Conservation (phyloP, 2,329 filamentous ascomycete species). For the Penicillium glabrum region DNA sequence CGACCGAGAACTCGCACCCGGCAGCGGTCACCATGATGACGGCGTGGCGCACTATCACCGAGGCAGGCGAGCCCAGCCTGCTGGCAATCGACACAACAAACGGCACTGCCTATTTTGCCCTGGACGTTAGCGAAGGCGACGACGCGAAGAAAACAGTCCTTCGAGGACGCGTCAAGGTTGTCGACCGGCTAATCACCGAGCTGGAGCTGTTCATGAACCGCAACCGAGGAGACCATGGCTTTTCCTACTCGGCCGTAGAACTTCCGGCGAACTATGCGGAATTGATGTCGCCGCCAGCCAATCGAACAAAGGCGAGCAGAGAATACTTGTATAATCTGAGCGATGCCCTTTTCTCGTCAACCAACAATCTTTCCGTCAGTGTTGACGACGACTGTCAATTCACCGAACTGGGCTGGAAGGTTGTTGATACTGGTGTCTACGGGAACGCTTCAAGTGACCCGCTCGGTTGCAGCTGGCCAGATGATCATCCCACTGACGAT, state of each 20-base stretch:
- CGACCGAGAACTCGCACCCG: conserved; percentile 8
- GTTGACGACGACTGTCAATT: conserved; percentile 3
- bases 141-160: background rate
- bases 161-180: background rate
- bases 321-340: background rate
- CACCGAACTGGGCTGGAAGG: conserved; percentile 4
- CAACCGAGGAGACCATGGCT: conserved; percentile 8
- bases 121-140: conserved; percentile 4
- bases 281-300: conserved; percentile 1
- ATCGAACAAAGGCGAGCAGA: conserved; percentile 1
- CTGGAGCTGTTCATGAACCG: conserved; percentile 8
- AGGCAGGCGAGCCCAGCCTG: background rate
- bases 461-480: conserved; percentile 3
- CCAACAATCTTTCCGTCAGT: background rate
- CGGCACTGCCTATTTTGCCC: conserved; percentile 4
- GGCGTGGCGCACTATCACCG: conserved; percentile 5
- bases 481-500: conserved; percentile 1
- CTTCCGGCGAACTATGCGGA: conserved; percentile 2
- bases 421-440: conserved; percentile 4
- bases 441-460: background rate
- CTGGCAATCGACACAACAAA: conserved; percentile 8
- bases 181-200: conserved; percentile 5
- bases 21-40: conserved; percentile 9
- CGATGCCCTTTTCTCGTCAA: background rate
- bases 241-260: conserved; percentile 3